Percentiles rank a stretch among this genome's conserved stretches.
These are phyloP conservation scores for Boletellus sp. DNA, from an alignment of 1,284 basidiomycete species.

Conservation along the genomic window DNA sequence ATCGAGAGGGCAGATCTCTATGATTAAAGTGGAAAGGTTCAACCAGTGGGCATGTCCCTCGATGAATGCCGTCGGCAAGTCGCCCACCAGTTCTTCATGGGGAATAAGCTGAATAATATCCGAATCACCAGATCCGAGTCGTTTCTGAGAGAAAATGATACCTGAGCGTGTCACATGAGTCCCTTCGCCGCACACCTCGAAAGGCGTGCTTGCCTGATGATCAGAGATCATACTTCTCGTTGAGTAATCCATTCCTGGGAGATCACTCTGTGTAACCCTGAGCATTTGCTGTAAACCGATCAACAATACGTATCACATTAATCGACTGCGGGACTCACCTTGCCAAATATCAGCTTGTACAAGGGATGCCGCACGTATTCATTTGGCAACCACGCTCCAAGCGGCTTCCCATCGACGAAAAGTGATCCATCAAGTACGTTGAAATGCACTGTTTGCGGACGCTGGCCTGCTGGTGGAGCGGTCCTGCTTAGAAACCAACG, in stretches of 20 bases:
- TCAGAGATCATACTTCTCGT: not conserved
- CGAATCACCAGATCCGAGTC: not conserved
- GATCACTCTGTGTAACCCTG: not conserved
- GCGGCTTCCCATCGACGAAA: slow-evolving; percentile 39
- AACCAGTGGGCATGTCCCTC: slow-evolving; percentile 39
- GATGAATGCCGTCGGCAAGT: slow-evolving; percentile 38
- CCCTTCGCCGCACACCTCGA: rapidly evolving
- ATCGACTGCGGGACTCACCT: not conserved
- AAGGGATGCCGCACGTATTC: slow-evolving; percentile 32
- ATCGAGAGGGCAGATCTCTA: slow-evolving; percentile 37
- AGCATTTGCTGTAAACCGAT: not conserved
- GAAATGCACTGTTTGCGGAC: slow-evolving; percentile 32
- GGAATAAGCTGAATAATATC: not conserved
- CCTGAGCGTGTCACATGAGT: not conserved
- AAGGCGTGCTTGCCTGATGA: not conserved
- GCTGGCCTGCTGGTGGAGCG: slow-evolving; percentile 1
- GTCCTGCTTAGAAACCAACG: slow-evolving; percentile 37
- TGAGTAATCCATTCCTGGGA: not conserved
- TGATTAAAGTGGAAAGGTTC: slow-evolving; percentile 20
- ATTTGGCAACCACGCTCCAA: slow-evolving; percentile 36
- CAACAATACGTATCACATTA: not conserved
- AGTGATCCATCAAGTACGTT: slow-evolving; percentile 42
- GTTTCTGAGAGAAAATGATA: not conserved
- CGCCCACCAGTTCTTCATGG: slow-evolving; percentile 24
- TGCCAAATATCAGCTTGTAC: slow-evolving; percentile 24